Conservation (phyloP, 768 basidiomycete species). For the Russula virescens region DNA sequence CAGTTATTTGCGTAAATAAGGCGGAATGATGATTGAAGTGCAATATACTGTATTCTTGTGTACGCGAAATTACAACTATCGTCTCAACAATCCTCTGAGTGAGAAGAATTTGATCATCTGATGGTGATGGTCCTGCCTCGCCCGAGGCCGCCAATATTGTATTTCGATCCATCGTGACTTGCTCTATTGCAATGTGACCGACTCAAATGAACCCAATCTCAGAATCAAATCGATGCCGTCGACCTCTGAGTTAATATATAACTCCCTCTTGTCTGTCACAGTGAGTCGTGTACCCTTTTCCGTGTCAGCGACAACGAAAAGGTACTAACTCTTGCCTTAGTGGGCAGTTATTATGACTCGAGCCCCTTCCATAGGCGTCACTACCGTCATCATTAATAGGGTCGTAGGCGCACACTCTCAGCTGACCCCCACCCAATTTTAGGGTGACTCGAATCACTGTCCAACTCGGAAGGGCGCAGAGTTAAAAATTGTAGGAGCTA, state of each 20-base stretch:
- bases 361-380: not conserved
- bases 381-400: not conserved
- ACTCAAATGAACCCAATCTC: not conserved
- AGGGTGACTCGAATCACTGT: not conserved
- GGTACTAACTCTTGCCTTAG: not conserved
- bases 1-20: conserved; percentile 54
- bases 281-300: too few species aligned
- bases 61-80: not conserved
- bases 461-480: conserved; percentile 4
- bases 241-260: too few species aligned
- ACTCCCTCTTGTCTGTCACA: too few species aligned
- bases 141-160: too few species aligned
- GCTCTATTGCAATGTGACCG: not conserved
- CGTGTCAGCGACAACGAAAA: too few species aligned
- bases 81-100: too few species aligned
- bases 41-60: not conserved
- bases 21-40: not conserved
- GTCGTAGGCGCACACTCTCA: conserved; percentile 4
- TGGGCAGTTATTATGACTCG: not conserved
- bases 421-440: not conserved
- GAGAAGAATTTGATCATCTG: not conserved
- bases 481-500: not conserved
- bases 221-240: too few species aligned
- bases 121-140: not conserved
- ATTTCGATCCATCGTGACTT: not conserved